Base-by-base conservation (phyloP, 1,284 basidiomycete species). In the Fomitopsis pinicola region DNA sequence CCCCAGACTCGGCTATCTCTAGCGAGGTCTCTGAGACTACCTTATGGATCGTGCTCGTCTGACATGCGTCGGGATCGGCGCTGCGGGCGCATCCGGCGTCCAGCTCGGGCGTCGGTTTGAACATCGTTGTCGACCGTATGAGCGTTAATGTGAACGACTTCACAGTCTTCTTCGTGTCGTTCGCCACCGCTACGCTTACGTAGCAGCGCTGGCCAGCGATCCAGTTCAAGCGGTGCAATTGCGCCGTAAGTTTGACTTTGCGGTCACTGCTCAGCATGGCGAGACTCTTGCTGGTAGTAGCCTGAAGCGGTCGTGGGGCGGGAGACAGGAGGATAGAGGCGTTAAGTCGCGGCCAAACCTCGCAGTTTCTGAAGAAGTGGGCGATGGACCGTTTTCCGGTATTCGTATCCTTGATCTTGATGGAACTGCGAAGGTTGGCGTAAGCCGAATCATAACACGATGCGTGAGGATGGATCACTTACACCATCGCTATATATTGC, bases 331-430 rank as follows among this genome's bases (percentile, higher is more conserved):
- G 80, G 3, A 78, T 67, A 5, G 83, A 76, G 0, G 91, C 86
- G 64, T 93, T 84, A 30, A 95, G 77, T 58, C 87, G 87, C 0
- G 95, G 95, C 82, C 89, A 94, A 35, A 97, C 78, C 58, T 90
- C 86, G 69, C 94, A 88, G 42, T 89, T 81, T 2, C 95, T 88
- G 75, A 97, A 97, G 72, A 97, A 97, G 74, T 98, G 95, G 0
- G 95, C 91, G 54, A 97, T 91, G 5, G 92, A 94, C 8, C 87
- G 81, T 69, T 83, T 81, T 48, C 76, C 77, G 30, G 84, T 82
- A 44, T 78, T 75, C 2, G 84, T 73, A 60, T 93, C 87, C 72
- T 91, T 91, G 57, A 97, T 84, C 75, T 92, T 91, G 72, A 95
- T 80, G 2, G 92, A 94, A 2, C 91, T 85, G 59, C 57, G 22